These are phyloP conservation scores for Euphrasia confusa DNA, from an alignment of 257 asterid species.

Conservation along the genomic window DNA sequence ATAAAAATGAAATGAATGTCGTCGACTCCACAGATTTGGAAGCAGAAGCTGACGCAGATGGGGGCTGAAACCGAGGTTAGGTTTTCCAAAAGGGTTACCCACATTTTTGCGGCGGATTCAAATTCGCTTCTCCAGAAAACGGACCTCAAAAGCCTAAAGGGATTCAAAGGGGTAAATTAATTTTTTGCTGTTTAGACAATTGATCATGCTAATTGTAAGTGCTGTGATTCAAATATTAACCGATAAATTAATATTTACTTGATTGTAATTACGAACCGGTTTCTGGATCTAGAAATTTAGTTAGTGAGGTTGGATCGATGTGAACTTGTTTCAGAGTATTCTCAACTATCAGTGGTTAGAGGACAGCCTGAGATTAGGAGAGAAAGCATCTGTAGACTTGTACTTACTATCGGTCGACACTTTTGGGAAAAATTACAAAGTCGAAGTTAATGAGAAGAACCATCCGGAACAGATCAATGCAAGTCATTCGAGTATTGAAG, in stretches of 20 bases:
- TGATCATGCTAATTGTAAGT: slow-evolving; percentile 1
- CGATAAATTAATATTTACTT: background rate
- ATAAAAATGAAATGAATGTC: background rate
- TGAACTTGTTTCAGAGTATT: slow-evolving; percentile 47
- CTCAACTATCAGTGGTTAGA: slow-evolving; percentile 80
- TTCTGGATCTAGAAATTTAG: background rate
- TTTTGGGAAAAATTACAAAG: slow-evolving; percentile 18
- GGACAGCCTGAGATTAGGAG: slow-evolving; percentile 73
- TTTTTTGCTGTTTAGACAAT: background rate
- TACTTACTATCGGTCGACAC: slow-evolving; percentile 42
- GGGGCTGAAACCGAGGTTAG: slow-evolving; percentile 57
- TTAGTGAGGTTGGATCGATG: slow-evolving; percentile 14
- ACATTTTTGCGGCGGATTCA: slow-evolving; percentile 60
- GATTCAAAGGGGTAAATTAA: slow-evolving; percentile 57
- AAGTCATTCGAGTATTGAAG: slow-evolving; percentile 27
- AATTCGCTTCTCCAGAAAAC: slow-evolving; percentile 40
- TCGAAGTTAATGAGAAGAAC: slow-evolving; percentile 25
- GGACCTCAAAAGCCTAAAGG: slow-evolving; percentile 40
- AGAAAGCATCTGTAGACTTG: slow-evolving; percentile 55
- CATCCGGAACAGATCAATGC: slow-evolving; percentile 27
- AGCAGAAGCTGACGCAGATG: slow-evolving; percentile 77
- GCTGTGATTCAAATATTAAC: background rate
- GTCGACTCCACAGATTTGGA: slow-evolving; percentile 68
- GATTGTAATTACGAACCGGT: background rate
- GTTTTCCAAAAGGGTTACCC: slow-evolving; percentile 51